Base-by-base conservation (phyloP, 202 grass and related monocot genomes). In the Dendrocalamus latiflorus region DNA sequence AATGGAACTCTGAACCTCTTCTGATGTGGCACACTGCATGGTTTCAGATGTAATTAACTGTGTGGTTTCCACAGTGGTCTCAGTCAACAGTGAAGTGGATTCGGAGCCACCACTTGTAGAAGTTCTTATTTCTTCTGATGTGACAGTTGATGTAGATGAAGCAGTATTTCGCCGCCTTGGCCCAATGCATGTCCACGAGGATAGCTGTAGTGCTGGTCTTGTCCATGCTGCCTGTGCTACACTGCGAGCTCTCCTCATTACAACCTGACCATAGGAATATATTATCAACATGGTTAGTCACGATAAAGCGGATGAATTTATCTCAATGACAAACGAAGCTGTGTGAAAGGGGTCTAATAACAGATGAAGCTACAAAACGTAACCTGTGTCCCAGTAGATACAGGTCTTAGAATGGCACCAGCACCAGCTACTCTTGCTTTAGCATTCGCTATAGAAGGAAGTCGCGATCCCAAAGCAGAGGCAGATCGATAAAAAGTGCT, bases 401-500 rank as follows among this genome's bases (percentile, higher is more conserved):
- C 96, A 57, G 96, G 96, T 71, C 91, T 92, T 80, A 98, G 75
- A 71, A 98, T 98, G 33, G 96, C 96, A 72, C 96, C 96, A 76
- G 93, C 93, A 66, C 93, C 93, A 83, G 89, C 96, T 68, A 98
- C 96, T 85, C 93, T 91, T 38, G 93, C 93, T 93, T 86, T 98
- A 80, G 96, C 93, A 89, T 93, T 95, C 6, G 93, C 96, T 59
- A 98, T 98, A 81, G 96, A 98, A 78, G 93, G 96, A 79, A 98
- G 91, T 48, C 87, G 83, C 6, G 96, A 98, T 43, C 93, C 96
- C 74, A 98, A 88, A 38, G 96, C 96, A 72, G 96, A 93, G 24
- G 96, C 93, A 62, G 96, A 98, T 62, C 95, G 93, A 69, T 93
- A 98, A 37, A 98, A 94, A 36, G 95, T 98, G 58, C 95, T 98